phyloP scores from a whole-genome alignment of 192 early-diverging fungal genomes.

The Spizellomyces punctatus region DNA sequence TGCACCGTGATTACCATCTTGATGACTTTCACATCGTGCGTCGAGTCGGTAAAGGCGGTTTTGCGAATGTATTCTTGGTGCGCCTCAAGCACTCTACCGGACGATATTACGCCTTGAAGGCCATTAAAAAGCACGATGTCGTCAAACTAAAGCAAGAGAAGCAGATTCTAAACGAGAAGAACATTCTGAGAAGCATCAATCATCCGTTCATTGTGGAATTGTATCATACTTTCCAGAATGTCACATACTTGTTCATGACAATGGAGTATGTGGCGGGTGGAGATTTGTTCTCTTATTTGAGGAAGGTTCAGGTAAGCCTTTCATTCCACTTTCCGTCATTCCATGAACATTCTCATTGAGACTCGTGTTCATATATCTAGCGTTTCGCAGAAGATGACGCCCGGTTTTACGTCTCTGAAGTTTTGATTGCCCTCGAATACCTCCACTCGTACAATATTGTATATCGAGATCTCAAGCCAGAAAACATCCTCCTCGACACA shows the following conservation, averaged over 20 bases:
- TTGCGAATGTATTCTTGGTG: conserved; percentile 56
- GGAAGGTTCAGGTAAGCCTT: conserved; percentile 43
- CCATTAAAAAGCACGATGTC: conserved; percentile 59
- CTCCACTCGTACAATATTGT: conserved; percentile 75
- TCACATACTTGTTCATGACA: conserved; percentile 56
- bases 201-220: conserved; percentile 59
- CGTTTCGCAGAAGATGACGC: conserved; percentile 71
- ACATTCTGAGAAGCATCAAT: conserved; percentile 50
- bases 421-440: conserved; percentile 76
- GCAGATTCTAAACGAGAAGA: conserved; percentile 62
- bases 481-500: conserved; percentile 93
- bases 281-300: conserved; percentile 53
- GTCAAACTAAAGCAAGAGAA: conserved; percentile 56
- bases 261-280: conserved; percentile 64
- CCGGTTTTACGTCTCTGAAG: conserved; percentile 76
- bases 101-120: conserved; percentile 59
- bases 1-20: conserved; percentile 38
- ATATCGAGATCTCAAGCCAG: conserved; percentile 83
- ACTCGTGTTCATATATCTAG: conserved; percentile 9
- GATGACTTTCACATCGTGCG: conserved; percentile 55
- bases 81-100: conserved; percentile 49
- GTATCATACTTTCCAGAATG: conserved; percentile 56
- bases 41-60: conserved; percentile 57
- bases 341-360: background rate
- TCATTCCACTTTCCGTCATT: background rate